A percentile compares a stretch with the other conserved stretches of the same genome.
phyloP scores from a whole-genome alignment of 202 grass and related monocot genomes.

The Thinopyrum obtusiflorum region DNA sequence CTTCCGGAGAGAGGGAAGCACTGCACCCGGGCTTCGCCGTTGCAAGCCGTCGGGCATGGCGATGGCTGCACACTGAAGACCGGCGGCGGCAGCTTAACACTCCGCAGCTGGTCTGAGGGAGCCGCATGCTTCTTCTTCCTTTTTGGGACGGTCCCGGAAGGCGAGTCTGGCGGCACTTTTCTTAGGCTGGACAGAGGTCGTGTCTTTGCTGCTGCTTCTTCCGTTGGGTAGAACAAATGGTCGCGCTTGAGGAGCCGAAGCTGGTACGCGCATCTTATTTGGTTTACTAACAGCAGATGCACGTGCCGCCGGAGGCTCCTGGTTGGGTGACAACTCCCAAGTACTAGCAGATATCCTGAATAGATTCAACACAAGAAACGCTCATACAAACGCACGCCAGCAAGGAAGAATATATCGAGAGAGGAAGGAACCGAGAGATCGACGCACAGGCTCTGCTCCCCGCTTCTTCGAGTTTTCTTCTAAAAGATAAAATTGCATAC shows the following conservation, averaged over 20 bases:
- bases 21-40: not conserved
- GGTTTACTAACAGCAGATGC: not conserved
- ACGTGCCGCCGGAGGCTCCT: slow-evolving; percentile 1
- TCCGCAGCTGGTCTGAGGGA: not conserved
- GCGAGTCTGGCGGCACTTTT: not conserved
- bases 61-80: not conserved
- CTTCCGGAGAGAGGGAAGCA: not conserved
- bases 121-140: not conserved
- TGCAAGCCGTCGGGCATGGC: not conserved
- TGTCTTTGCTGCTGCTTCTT: not conserved
- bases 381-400: no score
- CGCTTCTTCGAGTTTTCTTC: no score
- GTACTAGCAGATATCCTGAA: no score
- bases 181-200: not conserved
- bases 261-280: not conserved
- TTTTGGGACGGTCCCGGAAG: not conserved
- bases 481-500: no score
- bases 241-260: not conserved
- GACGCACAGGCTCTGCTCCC: no score
- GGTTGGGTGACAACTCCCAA: not conserved
- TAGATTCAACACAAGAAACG: no score
- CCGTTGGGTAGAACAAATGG: not conserved
- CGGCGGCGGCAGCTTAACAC: not conserved
- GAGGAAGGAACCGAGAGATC: no score
- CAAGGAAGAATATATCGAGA: no score